phyloP scores from a whole-genome alignment of 768 basidiomycete species.

The Cystobasidium ongulense region DNA sequence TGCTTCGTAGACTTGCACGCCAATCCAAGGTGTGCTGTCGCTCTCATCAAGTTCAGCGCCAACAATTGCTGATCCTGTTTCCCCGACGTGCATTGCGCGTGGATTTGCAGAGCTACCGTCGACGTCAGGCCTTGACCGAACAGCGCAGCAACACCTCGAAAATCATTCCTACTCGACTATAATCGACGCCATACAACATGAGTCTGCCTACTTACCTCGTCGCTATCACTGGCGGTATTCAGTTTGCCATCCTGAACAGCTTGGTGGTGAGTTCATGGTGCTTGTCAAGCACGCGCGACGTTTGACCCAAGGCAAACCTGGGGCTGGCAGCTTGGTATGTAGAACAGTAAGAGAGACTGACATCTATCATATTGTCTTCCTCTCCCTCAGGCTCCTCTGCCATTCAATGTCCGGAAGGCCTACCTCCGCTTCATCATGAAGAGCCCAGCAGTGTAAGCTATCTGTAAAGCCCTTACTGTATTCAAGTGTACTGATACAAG shows the following conservation, averaged over 20 bases:
- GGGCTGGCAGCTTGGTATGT: too few relatives aligned
- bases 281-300: not conserved
- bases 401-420: slow-evolving; percentile 12
- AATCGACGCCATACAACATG: not conserved
- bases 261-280: slow-evolving; percentile 1
- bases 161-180: not conserved
- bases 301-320: not conserved
- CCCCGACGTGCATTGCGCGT: not conserved
- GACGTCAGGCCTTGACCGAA: not conserved
- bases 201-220: slow-evolving; percentile 11
- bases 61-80: not conserved
- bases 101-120: not conserved
- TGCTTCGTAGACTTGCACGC: too few relatives aligned
- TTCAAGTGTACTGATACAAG: too few relatives aligned
- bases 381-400: slow-evolving; percentile 22
- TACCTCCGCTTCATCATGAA: slow-evolving; percentile 29
- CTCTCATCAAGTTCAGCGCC: too few relatives aligned
- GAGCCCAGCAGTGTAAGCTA: not conserved
- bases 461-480: not conserved
- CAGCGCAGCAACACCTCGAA: not conserved
- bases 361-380: not conserved
- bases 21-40: too few relatives aligned
- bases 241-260: slow-evolving; percentile 7
- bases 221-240: not conserved
- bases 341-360: too few relatives aligned